Percentiles rank a stretch among this genome's conserved stretches.
Conservation (phyloP, 306 rosid genomes). For the Hylodesmum podocarpum region DNA sequence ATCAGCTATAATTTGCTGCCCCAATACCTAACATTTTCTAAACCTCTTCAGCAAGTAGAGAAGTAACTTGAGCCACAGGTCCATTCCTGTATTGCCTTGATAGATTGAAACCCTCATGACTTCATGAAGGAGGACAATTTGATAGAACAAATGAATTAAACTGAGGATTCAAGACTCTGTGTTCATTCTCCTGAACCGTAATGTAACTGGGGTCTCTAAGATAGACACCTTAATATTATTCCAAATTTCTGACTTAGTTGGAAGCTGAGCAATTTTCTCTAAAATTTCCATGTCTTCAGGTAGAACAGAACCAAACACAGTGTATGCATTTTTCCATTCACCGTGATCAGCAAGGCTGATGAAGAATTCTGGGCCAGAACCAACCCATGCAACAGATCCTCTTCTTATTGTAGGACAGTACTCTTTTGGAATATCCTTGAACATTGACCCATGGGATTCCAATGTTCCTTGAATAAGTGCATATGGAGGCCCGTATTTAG, state of each 20-base stretch:
- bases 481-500: constrained; percentile 48
- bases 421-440: constrained; percentile 49
- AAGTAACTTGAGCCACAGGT: constrained; percentile 6
- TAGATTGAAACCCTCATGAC: constrained; percentile 11
- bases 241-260: constrained; percentile 60
- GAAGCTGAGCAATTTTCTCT: constrained; percentile 64
- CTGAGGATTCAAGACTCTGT: constrained; percentile 19
- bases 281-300: constrained; percentile 60
- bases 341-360: constrained; percentile 73
- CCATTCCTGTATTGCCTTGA: background rate
- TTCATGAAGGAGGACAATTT: background rate
- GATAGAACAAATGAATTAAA: background rate
- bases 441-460: constrained; percentile 35
- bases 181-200: constrained; percentile 42
- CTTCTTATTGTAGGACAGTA: constrained; percentile 45
- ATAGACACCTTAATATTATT: constrained; percentile 49
- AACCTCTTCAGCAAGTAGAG: constrained; percentile 12
- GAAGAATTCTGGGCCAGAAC: constrained; percentile 81
- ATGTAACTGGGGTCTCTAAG: constrained; percentile 55
- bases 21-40: constrained; percentile 3
- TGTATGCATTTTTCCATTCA: constrained; percentile 66
- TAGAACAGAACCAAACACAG: constrained; percentile 70
- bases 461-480: constrained; percentile 59
- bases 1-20: constrained; percentile 15
- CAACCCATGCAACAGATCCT: constrained; percentile 87